phyloP scores from a whole-genome alignment of 169 alveolate species.

The Cryptosporidium baileyi region DNA sequence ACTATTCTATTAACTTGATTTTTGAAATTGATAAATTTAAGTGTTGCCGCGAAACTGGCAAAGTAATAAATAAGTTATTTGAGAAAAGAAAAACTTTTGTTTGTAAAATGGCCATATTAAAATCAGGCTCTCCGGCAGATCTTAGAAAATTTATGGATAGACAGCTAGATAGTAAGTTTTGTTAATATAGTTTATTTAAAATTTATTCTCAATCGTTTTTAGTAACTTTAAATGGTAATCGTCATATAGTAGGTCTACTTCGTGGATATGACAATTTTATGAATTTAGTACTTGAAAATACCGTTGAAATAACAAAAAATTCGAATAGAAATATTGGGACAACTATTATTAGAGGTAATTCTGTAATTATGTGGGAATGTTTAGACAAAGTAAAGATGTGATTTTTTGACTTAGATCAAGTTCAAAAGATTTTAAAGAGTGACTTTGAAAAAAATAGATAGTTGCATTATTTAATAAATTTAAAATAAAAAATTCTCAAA shows the following conservation, averaged over 20 bases:
- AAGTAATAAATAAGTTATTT: no score
- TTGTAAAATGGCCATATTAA: constrained; percentile 61
- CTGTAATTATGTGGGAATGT: constrained; percentile 98
- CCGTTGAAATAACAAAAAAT: constrained; percentile 86
- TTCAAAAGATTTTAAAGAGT: neutral
- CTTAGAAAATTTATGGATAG: constrained; percentile 89
- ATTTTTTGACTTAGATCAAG: no score
- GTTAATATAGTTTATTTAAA: neutral
- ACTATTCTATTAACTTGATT: neutral
- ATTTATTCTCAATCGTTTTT: neutral
- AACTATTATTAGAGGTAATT: constrained; percentile 96
- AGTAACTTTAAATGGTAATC: constrained; percentile 87
- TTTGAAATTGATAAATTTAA: no score
- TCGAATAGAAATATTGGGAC: constrained; percentile 93
- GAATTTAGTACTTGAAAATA: constrained; percentile 97
- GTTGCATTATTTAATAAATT: neutral
- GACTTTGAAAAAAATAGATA: neutral
- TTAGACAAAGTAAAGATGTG: constrained; percentile 92
- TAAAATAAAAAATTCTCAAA: neutral
- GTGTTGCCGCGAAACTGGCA: no score
- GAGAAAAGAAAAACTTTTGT: neutral
- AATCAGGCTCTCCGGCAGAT: constrained; percentile 88
- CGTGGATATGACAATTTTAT: constrained; percentile 98
- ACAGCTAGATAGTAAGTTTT: constrained; percentile 84
- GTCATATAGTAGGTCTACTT: constrained; percentile 94